Base-by-base conservation (phyloP, 75 land plant genomes). In the Selaginella tamariscina region DNA sequence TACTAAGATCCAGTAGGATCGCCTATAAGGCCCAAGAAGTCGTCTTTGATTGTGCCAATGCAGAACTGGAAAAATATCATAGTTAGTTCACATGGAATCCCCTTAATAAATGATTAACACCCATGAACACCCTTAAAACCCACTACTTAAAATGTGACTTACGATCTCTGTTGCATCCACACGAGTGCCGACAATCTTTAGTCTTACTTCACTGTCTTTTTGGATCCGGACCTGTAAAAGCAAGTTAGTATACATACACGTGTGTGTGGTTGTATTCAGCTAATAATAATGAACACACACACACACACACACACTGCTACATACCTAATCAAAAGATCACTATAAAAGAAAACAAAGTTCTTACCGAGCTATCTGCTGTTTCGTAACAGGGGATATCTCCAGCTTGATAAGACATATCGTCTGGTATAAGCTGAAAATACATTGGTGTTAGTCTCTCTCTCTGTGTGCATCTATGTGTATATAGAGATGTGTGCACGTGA, bases 151-250 rank as follows among this genome's bases (percentile, higher is more conserved):
- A 39, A 39, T 5, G 11, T 15, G 49, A 39, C 84, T 66, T 81
- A 95, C 99, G 73, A 95, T 95, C 82, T 95, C 99, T 24, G 99
- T 91, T 0, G 97, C 99, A 72, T 95, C 99, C 55, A 95, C 92
- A 49, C 99, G 85, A 29, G 99, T 95, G 18, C 96, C 99, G 49
- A 95, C 94, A 29, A 95, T 91, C 78, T 95, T 95, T 44, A 95
- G 68, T n/a, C 99, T 84, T 66, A 95, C 99, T 81, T 95, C 99
- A 79, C 97, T 87, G 32, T 87, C 99, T 73, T 91, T 95, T 56
- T 95, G 99, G 64, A 95, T 95, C 69, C 84, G 90, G 0, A 95
- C 89, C 99, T 95, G 82, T 21, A 9, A 27, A 66, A 39, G 20
- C 9, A 0, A n/a, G n/a, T n/a, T n/a, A n/a, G n/a, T n/a, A n/a